These are phyloP conservation scores for Tetrapyrgos nigripes DNA, from an alignment of 1,284 basidiomycete genomes.

Conservation along the genomic window DNA sequence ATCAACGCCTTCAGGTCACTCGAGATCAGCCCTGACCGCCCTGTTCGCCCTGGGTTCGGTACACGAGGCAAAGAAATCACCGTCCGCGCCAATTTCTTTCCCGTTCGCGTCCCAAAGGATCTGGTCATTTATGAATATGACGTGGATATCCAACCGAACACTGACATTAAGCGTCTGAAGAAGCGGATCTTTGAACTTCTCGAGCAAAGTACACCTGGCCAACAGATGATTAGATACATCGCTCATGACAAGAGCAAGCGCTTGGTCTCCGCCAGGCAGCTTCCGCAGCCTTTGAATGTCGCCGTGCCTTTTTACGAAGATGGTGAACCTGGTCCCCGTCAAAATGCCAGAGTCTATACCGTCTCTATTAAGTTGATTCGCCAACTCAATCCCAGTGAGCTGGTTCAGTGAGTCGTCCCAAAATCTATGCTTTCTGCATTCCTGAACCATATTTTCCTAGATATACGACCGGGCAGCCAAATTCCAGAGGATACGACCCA, in stretches of 20 bases:
- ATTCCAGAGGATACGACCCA: slow-evolving; percentile 51
- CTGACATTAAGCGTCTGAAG: slow-evolving; percentile 52
- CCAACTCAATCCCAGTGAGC: slow-evolving; percentile 47
- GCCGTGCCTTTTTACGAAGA: slow-evolving; percentile 60
- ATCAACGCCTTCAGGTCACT: slow-evolving; percentile 52
- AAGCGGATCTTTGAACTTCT: slow-evolving; percentile 64
- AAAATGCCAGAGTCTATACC: slow-evolving; percentile 54
- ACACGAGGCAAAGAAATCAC: slow-evolving; percentile 57
- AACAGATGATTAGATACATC: slow-evolving; percentile 49
- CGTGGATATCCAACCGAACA: slow-evolving; percentile 60
- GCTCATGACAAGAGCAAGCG: slow-evolving; percentile 69
- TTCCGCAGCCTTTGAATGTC: slow-evolving; percentile 64
- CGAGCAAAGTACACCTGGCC: slow-evolving; percentile 51
- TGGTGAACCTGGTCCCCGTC: slow-evolving; percentile 49
- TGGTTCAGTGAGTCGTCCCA: slow-evolving; percentile 53
- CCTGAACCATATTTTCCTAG: slow-evolving; percentile 41
- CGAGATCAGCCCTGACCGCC: slow-evolving; percentile 47
- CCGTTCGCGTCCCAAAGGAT: slow-evolving; percentile 55
- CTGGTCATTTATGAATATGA: slow-evolving; percentile 65
- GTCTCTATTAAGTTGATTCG: slow-evolving; percentile 55
- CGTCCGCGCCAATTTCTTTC: slow-evolving; percentile 74
- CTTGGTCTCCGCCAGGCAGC: slow-evolving; percentile 58
- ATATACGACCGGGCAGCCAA: slow-evolving; percentile 53
- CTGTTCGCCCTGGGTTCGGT: slow-evolving; percentile 72
- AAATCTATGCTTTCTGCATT: no score